Evolutionary conservation across 495 filamentous ascomycete genomes (phyloP).

Genomic region (Arthonia radiata): DNA sequence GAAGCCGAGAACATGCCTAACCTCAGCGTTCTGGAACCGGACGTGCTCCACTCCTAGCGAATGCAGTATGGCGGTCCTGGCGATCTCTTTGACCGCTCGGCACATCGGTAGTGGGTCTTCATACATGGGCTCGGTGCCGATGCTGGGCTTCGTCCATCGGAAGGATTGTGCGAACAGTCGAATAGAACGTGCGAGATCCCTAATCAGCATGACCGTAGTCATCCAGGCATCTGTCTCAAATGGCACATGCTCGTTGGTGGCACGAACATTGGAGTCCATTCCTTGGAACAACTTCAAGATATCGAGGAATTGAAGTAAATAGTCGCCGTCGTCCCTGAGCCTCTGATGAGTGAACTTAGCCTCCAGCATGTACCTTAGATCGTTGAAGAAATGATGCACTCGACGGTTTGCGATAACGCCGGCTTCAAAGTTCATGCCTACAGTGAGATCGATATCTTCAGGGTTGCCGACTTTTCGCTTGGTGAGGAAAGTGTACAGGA

Average conservation of each 20-base stretch:
- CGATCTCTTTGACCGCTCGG: constrained; percentile 48
- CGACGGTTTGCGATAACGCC: constrained; percentile 82
- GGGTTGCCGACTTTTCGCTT: constrained; percentile 88
- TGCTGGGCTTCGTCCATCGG: constrained; percentile 31
- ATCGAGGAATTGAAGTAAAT: constrained; percentile 83
- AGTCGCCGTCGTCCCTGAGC: constrained; percentile 57
- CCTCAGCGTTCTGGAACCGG: constrained; percentile 67
- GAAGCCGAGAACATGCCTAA: constrained; percentile 62
- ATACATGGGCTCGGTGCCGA: no score
- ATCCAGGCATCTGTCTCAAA: constrained; percentile 98
- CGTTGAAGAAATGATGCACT: constrained; percentile 90
- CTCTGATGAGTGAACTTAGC: constrained; percentile 68
- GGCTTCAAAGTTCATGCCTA: constrained; percentile 71
- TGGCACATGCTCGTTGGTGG: constrained; percentile 84
- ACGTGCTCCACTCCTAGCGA: constrained; percentile 73
- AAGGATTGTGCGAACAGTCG: constrained; percentile 75
- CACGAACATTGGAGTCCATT: constrained; percentile 80
- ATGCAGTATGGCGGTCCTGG: constrained; percentile 56
- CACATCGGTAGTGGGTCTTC: constrained; percentile 30
- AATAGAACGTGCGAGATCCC: constrained; percentile 81
- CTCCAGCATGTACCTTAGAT: constrained; percentile 69
- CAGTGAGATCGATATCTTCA: constrained; percentile 56
- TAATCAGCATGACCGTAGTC: constrained; percentile 73
- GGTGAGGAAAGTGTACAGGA: constrained; percentile 90
- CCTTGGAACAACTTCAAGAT: constrained; percentile 88